Conservation (phyloP, 148 eudicot genomes). For the Heliamphora exappendiculata region DNA sequence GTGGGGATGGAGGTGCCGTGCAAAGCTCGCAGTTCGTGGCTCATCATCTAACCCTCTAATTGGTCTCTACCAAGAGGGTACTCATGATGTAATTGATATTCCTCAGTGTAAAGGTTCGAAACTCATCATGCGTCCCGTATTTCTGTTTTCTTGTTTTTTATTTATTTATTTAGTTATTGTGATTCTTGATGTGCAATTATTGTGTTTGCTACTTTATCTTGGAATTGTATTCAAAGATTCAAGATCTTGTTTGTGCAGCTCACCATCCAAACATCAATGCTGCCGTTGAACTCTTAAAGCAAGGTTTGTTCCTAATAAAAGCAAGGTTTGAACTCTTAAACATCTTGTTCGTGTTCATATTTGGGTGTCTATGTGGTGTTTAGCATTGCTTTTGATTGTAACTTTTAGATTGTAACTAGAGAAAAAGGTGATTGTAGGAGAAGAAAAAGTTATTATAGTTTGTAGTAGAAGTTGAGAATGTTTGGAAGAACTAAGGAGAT, state of each 20-base stretch:
- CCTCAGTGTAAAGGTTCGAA: slow-evolving; percentile 81
- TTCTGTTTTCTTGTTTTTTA: too few relatives aligned
- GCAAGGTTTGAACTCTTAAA: too few relatives aligned
- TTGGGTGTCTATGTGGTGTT: not conserved
- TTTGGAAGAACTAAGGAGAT: too few relatives aligned
- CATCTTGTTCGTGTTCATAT: not conserved
- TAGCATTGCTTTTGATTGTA: too few relatives aligned
- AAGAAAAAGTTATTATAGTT: too few relatives aligned
- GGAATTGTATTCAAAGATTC: slow-evolving; percentile 2
- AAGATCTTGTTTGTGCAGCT: slow-evolving; percentile 38
- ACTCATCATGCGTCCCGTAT: not conserved
- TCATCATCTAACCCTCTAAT: slow-evolving; percentile 59
- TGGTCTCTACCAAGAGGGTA: slow-evolving; percentile 92
- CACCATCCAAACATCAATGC: slow-evolving; percentile 96
- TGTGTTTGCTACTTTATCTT: not conserved
- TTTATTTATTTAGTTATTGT: too few relatives aligned
- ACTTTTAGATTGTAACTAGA: too few relatives aligned
- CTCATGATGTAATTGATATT: slow-evolving; percentile 80
- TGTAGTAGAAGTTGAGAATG: too few relatives aligned
- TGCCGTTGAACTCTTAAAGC: slow-evolving; percentile 65
- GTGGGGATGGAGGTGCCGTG: slow-evolving; percentile 99
- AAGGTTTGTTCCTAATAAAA: slow-evolving; percentile 35
- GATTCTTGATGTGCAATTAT: not conserved
- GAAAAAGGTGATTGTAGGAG: too few relatives aligned
- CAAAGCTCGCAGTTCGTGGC: slow-evolving; percentile 95